Percentiles rank a stretch among this genome's conserved stretches.
Evolutionary conservation across 169 alveolate genomes (phyloP).

Genomic region (Perkinsus olseni): DNA sequence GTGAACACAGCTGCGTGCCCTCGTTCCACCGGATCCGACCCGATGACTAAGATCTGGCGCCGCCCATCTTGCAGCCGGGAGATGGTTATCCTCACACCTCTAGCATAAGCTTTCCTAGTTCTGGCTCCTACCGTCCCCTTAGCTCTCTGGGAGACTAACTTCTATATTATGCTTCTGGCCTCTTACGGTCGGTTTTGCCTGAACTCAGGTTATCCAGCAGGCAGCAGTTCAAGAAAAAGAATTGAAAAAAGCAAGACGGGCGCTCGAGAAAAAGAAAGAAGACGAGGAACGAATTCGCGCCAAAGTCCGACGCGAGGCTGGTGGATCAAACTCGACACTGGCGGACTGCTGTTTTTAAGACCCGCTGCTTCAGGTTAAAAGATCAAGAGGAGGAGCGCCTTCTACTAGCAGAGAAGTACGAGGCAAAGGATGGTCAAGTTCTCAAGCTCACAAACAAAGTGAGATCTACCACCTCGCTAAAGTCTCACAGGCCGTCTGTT

Average conservation of each 20-base stretch:
- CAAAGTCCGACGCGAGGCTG: background rate
- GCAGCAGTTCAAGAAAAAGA: slow-evolving; percentile 56
- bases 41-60: too few species aligned
- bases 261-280: slow-evolving; percentile 35
- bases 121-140: too few species aligned
- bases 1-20: too few species aligned
- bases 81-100: too few species aligned
- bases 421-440: slow-evolving; percentile 45
- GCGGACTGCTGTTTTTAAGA: background rate
- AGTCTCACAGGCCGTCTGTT: too few species aligned
- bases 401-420: slow-evolving; percentile 31
- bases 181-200: background rate
- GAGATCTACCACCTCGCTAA: slow-evolving; percentile 9
- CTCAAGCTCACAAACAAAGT: slow-evolving; percentile 44
- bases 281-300: slow-evolving; percentile 20
- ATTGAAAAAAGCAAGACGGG: slow-evolving; percentile 43
- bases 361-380: slow-evolving; percentile 14
- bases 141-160: too few species aligned
- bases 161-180: background rate
- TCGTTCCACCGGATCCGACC: too few species aligned
- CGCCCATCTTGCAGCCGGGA: too few species aligned
- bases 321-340: background rate
- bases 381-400: slow-evolving; percentile 37
- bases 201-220: slow-evolving; percentile 13
- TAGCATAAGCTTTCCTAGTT: too few species aligned